These are phyloP conservation scores for Psidium guajava DNA, from an alignment of 345 rosid genomes.

Conservation along the genomic window DNA sequence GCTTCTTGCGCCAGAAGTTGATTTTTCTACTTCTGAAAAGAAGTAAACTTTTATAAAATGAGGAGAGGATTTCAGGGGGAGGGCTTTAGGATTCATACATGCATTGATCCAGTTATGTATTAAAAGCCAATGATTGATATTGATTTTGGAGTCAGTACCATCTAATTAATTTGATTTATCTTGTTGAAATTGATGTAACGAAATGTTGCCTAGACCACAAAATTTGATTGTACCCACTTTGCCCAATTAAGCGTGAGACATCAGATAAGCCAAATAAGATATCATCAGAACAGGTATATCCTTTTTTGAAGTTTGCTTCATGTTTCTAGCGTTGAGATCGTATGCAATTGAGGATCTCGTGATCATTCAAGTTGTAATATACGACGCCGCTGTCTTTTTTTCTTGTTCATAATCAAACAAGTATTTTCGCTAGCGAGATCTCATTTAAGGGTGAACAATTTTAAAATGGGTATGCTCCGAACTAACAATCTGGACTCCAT, in stretches of 20 bases:
- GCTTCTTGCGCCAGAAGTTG: too few relatives aligned
- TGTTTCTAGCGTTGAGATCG: not conserved
- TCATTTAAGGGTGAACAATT: accelerated
- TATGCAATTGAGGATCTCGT: not conserved
- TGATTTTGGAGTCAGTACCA: not conserved
- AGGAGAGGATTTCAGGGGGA: too few relatives aligned
- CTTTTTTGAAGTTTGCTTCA: not conserved
- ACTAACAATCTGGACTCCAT: not conserved
- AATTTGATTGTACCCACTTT: not conserved
- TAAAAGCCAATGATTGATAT: not conserved
- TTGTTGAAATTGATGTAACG: not conserved
- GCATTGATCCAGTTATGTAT: too few relatives aligned
- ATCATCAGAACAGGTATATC: not conserved
- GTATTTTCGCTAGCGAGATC: not conserved
- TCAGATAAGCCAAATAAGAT: not conserved
- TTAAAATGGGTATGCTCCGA: accelerated
- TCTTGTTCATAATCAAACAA: not conserved
- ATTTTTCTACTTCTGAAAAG: too few relatives aligned
- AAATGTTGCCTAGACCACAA: not conserved
- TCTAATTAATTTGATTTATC: not conserved
- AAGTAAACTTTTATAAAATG: too few relatives aligned
- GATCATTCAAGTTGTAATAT: not conserved
- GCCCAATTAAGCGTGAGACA: not conserved
- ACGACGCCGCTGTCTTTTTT: not conserved
- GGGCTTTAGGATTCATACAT: too few relatives aligned